These are phyloP conservation scores for Aspergillus luchuensis DNA, from an alignment of 2,329 filamentous ascomycete genomes.

Conservation along the genomic window DNA sequence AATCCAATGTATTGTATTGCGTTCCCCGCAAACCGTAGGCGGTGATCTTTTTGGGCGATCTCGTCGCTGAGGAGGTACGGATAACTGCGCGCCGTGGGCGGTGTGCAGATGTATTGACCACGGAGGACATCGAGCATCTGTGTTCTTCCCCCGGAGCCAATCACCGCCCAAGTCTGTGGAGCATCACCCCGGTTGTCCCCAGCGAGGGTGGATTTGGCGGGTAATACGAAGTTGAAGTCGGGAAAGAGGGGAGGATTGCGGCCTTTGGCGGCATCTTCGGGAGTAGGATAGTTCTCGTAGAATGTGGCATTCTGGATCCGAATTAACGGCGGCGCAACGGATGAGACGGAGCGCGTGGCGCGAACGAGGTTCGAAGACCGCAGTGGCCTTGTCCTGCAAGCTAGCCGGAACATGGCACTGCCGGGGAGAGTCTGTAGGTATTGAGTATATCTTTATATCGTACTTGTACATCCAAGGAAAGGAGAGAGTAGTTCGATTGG, in stretches of 20 bases:
- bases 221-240: slow-evolving; percentile 69
- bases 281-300: slow-evolving; percentile 71
- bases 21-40: slow-evolving; percentile 60
- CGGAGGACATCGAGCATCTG: slow-evolving; percentile 77
- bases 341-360: slow-evolving; percentile 20
- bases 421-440: background rate
- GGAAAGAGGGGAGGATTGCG: slow-evolving; percentile 74
- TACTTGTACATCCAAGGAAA: no score
- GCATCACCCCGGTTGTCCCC: slow-evolving; percentile 19
- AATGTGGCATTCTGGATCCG: slow-evolving; percentile 78
- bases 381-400: slow-evolving; percentile 23
- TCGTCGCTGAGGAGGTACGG: slow-evolving; percentile 71
- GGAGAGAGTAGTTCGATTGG: no score
- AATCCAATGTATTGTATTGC: slow-evolving; percentile 92
- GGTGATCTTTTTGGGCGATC: slow-evolving; percentile 54
- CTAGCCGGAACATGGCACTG: slow-evolving; percentile 29
- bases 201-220: slow-evolving; percentile 45
- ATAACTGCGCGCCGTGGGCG: slow-evolving; percentile 73
- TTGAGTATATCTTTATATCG: no score
- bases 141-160: slow-evolving; percentile 79
- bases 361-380: slow-evolving; percentile 14
- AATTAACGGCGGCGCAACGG: slow-evolving; percentile 58
- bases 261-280: slow-evolving; percentile 44
- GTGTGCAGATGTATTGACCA: slow-evolving; percentile 73
- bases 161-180: slow-evolving; percentile 74